These are phyloP conservation scores for Pythium rishiriense DNA, from an alignment of 352 stramenopile species.

Conservation along the genomic window DNA sequence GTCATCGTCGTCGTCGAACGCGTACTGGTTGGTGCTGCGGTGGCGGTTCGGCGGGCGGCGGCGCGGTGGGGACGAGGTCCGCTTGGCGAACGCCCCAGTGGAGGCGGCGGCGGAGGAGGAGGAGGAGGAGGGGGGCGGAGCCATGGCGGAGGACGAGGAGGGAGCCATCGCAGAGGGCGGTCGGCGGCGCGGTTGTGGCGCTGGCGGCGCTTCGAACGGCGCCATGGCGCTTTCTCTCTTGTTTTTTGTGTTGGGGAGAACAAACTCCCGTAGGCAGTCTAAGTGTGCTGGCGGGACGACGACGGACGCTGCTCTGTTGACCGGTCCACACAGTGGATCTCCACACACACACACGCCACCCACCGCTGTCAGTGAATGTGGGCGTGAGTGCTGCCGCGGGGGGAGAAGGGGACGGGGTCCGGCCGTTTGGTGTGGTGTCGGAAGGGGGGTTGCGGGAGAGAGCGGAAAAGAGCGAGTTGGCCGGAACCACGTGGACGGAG, in stretches of 20 bases:
- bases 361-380: slow-evolving; percentile 13
- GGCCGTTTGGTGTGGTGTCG: neutral
- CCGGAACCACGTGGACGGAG: neutral
- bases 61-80: neutral
- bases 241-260: too few species aligned
- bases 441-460: slow-evolving; percentile 7
- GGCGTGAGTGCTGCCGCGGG: slow-evolving; percentile 2
- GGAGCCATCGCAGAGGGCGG: neutral
- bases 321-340: slow-evolving; percentile 3
- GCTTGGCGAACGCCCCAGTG: neutral
- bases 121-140: neutral
- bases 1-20: slow-evolving; percentile 21
- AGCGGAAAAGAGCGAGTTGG: slow-evolving; percentile 19
- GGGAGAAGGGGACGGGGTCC: slow-evolving; percentile 12
- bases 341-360: slow-evolving; percentile 9
- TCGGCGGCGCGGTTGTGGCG: neutral
- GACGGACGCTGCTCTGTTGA: neutral
- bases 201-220: slow-evolving; percentile 3
- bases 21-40: neutral
- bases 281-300: neutral
- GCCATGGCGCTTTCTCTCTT: too few species aligned
- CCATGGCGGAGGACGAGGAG: neutral
- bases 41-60: neutral
- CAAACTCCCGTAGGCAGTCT: too few species aligned
- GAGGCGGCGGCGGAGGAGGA: neutral